A percentile compares a stretch with the other conserved stretches of the same genome.
These are phyloP conservation scores for Flueggea neowawraea DNA, from an alignment of 441 rosid genomes.

Conservation along the genomic window DNA sequence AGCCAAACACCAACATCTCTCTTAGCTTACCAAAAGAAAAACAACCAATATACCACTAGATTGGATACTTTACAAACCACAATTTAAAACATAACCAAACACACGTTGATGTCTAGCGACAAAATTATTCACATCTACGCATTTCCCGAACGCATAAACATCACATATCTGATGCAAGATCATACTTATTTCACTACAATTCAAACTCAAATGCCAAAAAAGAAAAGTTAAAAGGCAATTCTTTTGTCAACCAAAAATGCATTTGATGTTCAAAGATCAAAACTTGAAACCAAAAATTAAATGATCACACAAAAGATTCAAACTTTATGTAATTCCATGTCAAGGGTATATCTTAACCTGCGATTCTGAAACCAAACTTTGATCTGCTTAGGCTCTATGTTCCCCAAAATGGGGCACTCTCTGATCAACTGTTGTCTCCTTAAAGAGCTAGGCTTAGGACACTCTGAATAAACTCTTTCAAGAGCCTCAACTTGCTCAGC, in stretches of 20 bases:
- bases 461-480: slow-evolving; percentile 94
- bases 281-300: slow-evolving; percentile 1
- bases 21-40: neutral
- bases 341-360: slow-evolving; percentile 34
- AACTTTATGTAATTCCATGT: neutral
- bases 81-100: no score
- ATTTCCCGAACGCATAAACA: no score
- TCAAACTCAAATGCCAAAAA: no score
- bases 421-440: slow-evolving; percentile 93
- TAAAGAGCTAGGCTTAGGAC: slow-evolving; percentile 96
- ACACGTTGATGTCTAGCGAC: no score
- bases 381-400: slow-evolving; percentile 99
- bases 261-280: slow-evolving; percentile 1
- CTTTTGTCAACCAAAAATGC: neutral
- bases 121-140: no score
- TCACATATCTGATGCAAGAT: no score
- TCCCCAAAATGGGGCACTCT: slow-evolving; percentile 87
- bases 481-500: slow-evolving; percentile 99
- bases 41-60: no score
- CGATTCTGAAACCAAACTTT: slow-evolving; percentile 99
- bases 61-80: no score
- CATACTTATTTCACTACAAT: no score
- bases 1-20: slow-evolving; percentile 13
- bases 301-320: neutral
- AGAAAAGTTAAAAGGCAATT: no score